Conservation (phyloP, 2,329 filamentous ascomycete genomes). For the Aphanocladium album region DNA sequence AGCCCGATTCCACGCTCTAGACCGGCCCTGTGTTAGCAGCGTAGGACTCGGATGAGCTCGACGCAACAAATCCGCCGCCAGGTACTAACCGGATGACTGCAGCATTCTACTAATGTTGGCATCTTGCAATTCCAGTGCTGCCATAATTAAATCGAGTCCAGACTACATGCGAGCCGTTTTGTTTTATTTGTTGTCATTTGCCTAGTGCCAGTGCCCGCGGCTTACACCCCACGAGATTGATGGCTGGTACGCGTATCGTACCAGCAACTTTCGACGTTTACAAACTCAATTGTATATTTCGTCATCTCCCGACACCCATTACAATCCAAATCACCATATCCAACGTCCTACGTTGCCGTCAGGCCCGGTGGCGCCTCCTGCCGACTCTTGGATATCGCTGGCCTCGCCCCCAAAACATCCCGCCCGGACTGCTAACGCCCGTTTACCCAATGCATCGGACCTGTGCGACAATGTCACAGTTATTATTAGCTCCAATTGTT, state of each 20-base stretch:
- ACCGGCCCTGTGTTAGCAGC: background rate
- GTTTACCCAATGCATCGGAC: background rate
- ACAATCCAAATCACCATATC: background rate
- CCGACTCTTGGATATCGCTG: background rate
- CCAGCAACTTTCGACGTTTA: background rate
- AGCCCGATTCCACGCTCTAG: background rate
- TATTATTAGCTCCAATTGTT: constrained; percentile 6
- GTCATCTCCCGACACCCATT: background rate
- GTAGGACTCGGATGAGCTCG: background rate
- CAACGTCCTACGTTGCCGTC: background rate
- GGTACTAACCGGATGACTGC: background rate
- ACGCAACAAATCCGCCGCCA: background rate
- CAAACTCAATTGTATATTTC: background rate
- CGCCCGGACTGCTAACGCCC: background rate
- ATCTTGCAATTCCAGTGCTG: background rate
- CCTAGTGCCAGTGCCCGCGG: background rate
- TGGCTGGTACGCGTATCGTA: background rate
- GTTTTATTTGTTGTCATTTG: too few species aligned
- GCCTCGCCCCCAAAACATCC: background rate
- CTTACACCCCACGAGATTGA: background rate
- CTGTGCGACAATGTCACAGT: background rate
- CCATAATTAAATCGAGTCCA: background rate
- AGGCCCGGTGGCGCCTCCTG: background rate
- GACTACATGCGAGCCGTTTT: background rate
- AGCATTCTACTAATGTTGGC: background rate